A percentile compares a stretch with the other conserved stretches of the same genome.
Evolutionary conservation across 2,329 filamentous ascomycete species (phyloP).

Genomic region (Monosporascus sp.): DNA sequence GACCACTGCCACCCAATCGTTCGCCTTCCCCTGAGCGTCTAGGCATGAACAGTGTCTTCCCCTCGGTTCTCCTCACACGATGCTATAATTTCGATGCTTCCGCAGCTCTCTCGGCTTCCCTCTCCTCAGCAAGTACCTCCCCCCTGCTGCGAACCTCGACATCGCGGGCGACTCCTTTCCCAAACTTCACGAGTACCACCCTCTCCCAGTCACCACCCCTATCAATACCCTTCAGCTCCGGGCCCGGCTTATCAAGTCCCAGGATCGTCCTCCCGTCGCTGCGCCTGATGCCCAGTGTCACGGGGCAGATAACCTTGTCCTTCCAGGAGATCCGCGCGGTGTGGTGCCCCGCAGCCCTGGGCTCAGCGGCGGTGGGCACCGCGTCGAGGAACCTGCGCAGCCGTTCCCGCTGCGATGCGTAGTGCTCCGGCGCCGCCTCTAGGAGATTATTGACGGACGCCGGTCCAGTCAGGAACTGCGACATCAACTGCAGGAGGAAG

Average conservation of each 20-base stretch:
- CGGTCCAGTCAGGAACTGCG: constrained; percentile 43
- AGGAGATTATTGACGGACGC: constrained; percentile 7
- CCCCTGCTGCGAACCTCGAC: constrained; percentile 48
- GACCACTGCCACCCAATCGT: too few species aligned
- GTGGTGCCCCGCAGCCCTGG: constrained; percentile 32
- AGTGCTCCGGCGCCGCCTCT: constrained; percentile 29
- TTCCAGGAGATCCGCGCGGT: constrained; percentile 49
- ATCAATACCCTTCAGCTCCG: constrained; percentile 43
- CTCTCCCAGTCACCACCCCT: constrained; percentile 53
- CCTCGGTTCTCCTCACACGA: background rate
- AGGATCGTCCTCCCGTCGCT: constrained; percentile 46
- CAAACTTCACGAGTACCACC: constrained; percentile 54
- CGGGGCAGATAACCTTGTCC: constrained; percentile 59
- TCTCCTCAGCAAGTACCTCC: constrained; percentile 46
- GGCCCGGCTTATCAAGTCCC: constrained; percentile 53
- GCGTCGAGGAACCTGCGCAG: constrained; percentile 50
- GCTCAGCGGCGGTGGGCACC: constrained; percentile 37
- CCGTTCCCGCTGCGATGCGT: constrained; percentile 42
- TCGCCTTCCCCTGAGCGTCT: too few species aligned
- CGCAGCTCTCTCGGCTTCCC: constrained; percentile 18
- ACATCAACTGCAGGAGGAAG: constrained; percentile 61
- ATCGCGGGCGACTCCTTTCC: constrained; percentile 44
- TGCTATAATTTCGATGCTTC: constrained; percentile 9
- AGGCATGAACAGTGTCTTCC: too few species aligned
- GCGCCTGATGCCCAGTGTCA: constrained; percentile 38